Base-by-base conservation (phyloP, 176 grass and related monocot genomes). In the Zizania latifolia region DNA sequence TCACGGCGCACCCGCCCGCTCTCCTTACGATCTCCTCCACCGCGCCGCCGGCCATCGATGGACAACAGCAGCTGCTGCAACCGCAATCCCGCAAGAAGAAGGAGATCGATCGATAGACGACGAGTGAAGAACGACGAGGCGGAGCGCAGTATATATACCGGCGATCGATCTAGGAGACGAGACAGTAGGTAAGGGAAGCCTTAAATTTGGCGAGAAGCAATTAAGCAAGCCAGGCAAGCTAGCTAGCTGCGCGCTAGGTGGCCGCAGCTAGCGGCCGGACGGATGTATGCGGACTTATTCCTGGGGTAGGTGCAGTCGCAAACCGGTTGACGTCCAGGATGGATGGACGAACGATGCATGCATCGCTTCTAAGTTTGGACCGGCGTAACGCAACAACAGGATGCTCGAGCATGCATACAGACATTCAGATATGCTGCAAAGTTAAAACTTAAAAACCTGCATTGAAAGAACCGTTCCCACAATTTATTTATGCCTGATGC, bases 1-100 rank as follows among this genome's bases (percentile, higher is more conserved):
- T 84, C 5, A 95, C 80, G 11, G 79, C 92, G 83, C 89, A 91
- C n/a, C 92, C 92, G 17, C 92, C 88, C 4, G 83, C 86, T 50
- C 46, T 79, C 72, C 69, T 54, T 16, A 95, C 33, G 75, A 89
- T 62, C 76, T 91, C 77, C 81, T 82, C 92, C 32, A 95, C 16
- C 68, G 24, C 66, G 0, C 46, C n/a, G n/a, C n/a, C 27, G 45
- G 46, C 71, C 83, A 80, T 86, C 72, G n/a, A 51, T 64, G n/a
- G n/a, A n/a, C n/a, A n/a, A n/a, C n/a, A 26, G 28, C 21, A 28
- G 33, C 19, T 2, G 8, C 21, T 58, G 13, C 32, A 23, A 17
- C 11, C 10, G 17, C 46, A n/a, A n/a, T n/a, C 9, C 8, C 33
- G 46, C 6, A 45, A 22, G 74, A 10, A 64, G 27, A 23, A n/a